Evolutionary conservation across 225 moss, liverwort and hornwort species (phyloP), one percentile per base, ranked within the genome.

Genomic region (Lunularia cruciata): DNA sequence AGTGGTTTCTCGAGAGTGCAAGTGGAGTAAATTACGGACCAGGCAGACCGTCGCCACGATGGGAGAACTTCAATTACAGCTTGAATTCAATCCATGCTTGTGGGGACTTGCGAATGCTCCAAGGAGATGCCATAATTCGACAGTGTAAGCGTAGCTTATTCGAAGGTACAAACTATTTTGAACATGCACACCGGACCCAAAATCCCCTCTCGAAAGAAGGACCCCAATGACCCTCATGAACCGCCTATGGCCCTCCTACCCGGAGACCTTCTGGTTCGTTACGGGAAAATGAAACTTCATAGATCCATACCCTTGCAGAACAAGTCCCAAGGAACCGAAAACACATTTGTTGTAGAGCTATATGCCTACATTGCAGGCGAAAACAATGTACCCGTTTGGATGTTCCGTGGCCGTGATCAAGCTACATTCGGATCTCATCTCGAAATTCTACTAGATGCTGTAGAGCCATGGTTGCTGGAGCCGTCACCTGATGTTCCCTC

Each of bases 341-440:
- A 11, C 30, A 32, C 28, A n/a, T 65, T 65, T n/a, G 65, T 46
- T 3, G 65, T 48, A 28, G 65, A 65, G 65, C 65, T 65, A 1
- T 65, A 48, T 3, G 47, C n/a, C 3, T 14, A 30, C 9, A 14
- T 19, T 3, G 47, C 48, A 10, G 30, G 48, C 47, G 6, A 47
- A 0, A 6, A 31, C 10, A 18, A 14, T 0, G 1, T 8, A 0
- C 8, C 18, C 8, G 0, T 31, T 1, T 65, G 65, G 65, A 6
- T 27, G 8, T 65, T 65, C 28, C 28, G 65, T 2, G 65, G 65
- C 1, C 65, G 65, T 19, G 65, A 65, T 34, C 46, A 65, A 65
- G 65, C 48, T 23, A 31, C 48, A 9, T 65, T 47, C 31, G 65
- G 65, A 0, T 13, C n/a, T 47, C 30, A 8, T 18, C 27, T 14